phyloP scores from a whole-genome alignment of 257 asterid species.

The Ophiorrhiza pumila region DNA sequence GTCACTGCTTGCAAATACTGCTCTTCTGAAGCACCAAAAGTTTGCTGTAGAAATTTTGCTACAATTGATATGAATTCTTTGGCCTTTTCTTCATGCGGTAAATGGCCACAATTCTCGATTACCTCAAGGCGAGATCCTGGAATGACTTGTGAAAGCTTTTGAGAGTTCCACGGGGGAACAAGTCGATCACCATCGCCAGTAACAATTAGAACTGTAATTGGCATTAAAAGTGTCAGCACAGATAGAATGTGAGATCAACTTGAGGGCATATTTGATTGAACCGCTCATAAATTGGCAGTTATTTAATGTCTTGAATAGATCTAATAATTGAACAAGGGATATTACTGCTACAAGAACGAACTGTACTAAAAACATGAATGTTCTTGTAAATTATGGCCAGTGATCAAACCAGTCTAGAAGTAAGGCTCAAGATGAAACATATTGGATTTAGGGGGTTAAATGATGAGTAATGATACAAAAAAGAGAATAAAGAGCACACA shows the following conservation, averaged over 20 bases:
- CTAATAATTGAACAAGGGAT: background rate
- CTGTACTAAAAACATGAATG: background rate
- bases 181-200: conserved; percentile 92
- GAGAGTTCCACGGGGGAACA: conserved; percentile 85
- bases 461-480: background rate
- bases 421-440: background rate
- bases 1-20: conserved; percentile 43
- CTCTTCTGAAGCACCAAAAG: conserved; percentile 47
- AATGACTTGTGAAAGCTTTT: conserved; percentile 73
- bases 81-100: conserved; percentile 90
- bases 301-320: background rate
- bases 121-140: conserved; percentile 66
- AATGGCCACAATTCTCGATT: conserved; percentile 89
- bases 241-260: background rate
- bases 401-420: background rate
- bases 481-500: background rate
- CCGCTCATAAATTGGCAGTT: background rate
- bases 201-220: conserved; percentile 63
- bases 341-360: background rate
- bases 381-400: too few relatives aligned
- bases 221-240: conserved; percentile 14
- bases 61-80: conserved; percentile 72
- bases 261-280: background rate
- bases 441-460: background rate
- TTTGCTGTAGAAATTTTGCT: conserved; percentile 52